These are phyloP conservation scores for Bimuria novae-zelandiae DNA, from an alignment of 2,329 filamentous ascomycete species.

Conservation along the genomic window DNA sequence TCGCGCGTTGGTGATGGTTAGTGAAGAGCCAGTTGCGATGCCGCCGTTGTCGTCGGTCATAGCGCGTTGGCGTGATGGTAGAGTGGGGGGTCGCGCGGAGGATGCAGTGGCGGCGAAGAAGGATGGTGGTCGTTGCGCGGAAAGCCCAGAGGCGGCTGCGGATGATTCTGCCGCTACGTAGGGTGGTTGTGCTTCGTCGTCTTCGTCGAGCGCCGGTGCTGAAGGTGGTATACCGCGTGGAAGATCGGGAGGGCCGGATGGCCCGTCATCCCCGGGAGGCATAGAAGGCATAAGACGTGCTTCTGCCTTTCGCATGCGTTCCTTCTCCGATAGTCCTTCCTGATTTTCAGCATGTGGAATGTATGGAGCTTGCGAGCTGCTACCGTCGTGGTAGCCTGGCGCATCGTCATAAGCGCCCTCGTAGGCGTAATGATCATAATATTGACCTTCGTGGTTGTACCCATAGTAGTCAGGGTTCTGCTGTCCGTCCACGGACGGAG, in stretches of 20 bases:
- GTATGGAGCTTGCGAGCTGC: constrained; percentile 51
- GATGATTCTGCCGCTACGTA: constrained; percentile 29
- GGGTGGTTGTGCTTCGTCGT: constrained; percentile 31
- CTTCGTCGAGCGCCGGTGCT: constrained; percentile 43
- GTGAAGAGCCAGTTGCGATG: constrained; percentile 26
- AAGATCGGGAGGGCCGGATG: constrained; percentile 49
- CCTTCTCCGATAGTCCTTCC: constrained; percentile 76
- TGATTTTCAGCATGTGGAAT: constrained; percentile 62
- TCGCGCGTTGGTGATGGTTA: constrained; percentile 24
- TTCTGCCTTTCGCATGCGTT: constrained; percentile 77
- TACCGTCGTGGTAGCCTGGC: constrained; percentile 28
- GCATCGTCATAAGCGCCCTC: constrained; percentile 38
- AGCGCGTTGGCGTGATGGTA: constrained; percentile 21
- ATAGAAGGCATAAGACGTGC: constrained; percentile 79
- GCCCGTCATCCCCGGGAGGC: constrained; percentile 60
- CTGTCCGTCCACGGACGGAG: constrained; percentile 17
- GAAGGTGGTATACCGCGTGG: constrained; percentile 38
- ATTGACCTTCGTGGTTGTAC: constrained; percentile 33
- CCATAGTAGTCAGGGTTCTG: constrained; percentile 17
- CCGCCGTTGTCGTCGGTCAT: constrained; percentile 22
- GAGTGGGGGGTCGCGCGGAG: constrained; percentile 11
- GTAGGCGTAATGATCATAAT: constrained; percentile 41
- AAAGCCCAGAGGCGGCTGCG: constrained; percentile 27
- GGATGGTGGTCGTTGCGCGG: constrained; percentile 32
- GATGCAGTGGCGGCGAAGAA: constrained; percentile 24